Base-by-base conservation (phyloP, 176 grass and related monocot genomes). In the Coix lacrymajobi region DNA sequence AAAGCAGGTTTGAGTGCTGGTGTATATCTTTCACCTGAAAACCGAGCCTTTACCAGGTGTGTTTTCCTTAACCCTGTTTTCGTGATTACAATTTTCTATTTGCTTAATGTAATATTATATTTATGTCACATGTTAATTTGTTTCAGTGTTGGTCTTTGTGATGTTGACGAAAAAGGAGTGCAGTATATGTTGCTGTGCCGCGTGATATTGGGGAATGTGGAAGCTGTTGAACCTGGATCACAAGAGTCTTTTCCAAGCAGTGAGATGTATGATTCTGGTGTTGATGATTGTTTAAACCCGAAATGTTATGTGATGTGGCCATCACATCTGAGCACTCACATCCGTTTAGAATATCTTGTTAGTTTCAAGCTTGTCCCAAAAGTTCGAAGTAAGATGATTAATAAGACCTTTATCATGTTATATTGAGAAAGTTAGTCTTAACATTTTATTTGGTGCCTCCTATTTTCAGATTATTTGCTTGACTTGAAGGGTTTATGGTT, bases 81-180 rank as follows among this genome's bases (percentile, higher is more conserved):
- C 11, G 13, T 44, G 20, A 54, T 62, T 54, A 62, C 37, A 7
- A 26, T 77, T 83, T 81, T 80, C n/a, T 81, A 40, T 4, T 6
- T 62, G 24, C 52, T 36, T 72, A 39, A 63, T 37, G 20, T 57
- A 68, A 17, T 80, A 9, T 8, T 38, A n/a, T 71, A 33, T 76
- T 85, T 70, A 81, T 2, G 30, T 29, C 28, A 58, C 3, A 19
- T 73, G 56, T 90, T 79, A 78, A 85, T 83, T 5, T 81, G 31
- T 80, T 24, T 29, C 79, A 97, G 94, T 33, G 85, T 94, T 4
- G 93, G 91, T 87, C 87, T 87, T 85, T 94, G 92, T 83, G 94
- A 94, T 94, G 87, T 92, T 90, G 94, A 97, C 78, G 83, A 90
- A 92, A 97, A 97, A 89, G 92, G 89, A 36, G 76, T 94, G 78